These are phyloP conservation scores for Botrytis deweyae DNA, from an alignment of 2,329 filamentous ascomycete species.

Conservation along the genomic window DNA sequence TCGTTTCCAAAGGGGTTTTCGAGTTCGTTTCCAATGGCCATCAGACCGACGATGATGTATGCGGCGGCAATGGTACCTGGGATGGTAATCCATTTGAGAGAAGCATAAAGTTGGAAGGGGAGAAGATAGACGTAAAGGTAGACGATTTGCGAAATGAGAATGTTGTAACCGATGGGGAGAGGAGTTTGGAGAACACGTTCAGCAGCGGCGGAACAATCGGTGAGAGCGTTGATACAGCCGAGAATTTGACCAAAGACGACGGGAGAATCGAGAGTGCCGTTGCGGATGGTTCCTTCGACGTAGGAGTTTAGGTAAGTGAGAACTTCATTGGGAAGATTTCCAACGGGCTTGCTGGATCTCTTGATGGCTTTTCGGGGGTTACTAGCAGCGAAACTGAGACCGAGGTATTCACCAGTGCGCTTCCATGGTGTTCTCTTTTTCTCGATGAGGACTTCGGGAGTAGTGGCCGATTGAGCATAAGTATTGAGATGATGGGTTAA, in stretches of 20 bases:
- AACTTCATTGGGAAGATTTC: slow-evolving; percentile 82
- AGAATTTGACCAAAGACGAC: slow-evolving; percentile 34
- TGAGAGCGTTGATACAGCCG: slow-evolving; percentile 55
- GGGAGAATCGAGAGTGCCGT: slow-evolving; percentile 40
- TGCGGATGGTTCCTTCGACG: slow-evolving; percentile 33
- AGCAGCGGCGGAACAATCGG: slow-evolving; percentile 69
- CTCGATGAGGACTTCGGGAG: slow-evolving; percentile 38
- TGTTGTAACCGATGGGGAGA: slow-evolving; percentile 78
- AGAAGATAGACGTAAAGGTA: slow-evolving; percentile 80
- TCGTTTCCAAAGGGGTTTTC: slow-evolving; percentile 84
- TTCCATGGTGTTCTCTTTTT: slow-evolving; percentile 51
- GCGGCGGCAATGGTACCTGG: slow-evolving; percentile 70
- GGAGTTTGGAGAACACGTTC: slow-evolving; percentile 82
- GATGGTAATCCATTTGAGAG: slow-evolving; percentile 72
- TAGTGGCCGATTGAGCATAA: slow-evolving; percentile 60
- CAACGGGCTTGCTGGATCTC: slow-evolving; percentile 67
- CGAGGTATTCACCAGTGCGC: slow-evolving; percentile 68
- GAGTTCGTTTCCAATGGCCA: slow-evolving; percentile 74
- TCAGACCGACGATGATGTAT: slow-evolving; percentile 80
- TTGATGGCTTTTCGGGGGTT: slow-evolving; percentile 80
- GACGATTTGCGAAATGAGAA: slow-evolving; percentile 82
- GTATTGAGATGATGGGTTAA: slow-evolving; percentile 73
- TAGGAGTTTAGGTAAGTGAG: slow-evolving; percentile 63
- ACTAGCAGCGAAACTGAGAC: slow-evolving; percentile 71
- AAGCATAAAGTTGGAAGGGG: slow-evolving; percentile 72